Base-by-base conservation (phyloP, 2,329 filamentous ascomycete genomes). In the Penicillium sp. region DNA sequence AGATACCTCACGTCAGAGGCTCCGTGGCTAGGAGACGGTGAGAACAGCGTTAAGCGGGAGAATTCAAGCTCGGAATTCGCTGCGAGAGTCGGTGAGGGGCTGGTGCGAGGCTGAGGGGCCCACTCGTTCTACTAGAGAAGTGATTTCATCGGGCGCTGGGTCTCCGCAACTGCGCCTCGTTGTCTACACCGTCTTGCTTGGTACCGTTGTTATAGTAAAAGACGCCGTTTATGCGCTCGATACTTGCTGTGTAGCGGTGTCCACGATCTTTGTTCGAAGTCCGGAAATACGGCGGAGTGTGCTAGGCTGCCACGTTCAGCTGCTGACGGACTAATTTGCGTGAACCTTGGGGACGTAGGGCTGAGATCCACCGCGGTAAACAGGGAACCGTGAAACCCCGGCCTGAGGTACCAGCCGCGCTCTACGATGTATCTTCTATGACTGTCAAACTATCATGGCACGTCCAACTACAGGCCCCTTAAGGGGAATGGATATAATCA, bases 251-350 rank as follows among this genome's bases (percentile, higher is more conserved):
- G 20, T 39, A 42, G 46, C 42, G 48, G 42, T 50, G 42, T 50
- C 35, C 9, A 20, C 3, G 39, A 14, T 27, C 24, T 14, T 2
- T 41, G 11, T 27, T n/a, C 22, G n/a, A 6, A 6, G n/a, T 35
- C 13, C 8, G 35, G 35, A 20, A 3, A 8, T 10, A 20, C 8
- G 9, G 44, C 48, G 46, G 48, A 50, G 33, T 14, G 22, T 30
- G 36, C 50, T 56, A 60, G 58, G 60, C 58, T 55, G 47, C 60
- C 50, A 38, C 33, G 47, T 62, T 61, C 56, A 62, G 60, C 58
- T 59, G 56, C 49, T 61, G 60, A 61, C 56, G 58, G 47, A 54
- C 49, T 22, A 33, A n/a, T n/a, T 10, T 13, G 18, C 33, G 11
- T 39, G 36, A 39, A 39, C 13, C 30, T 35, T 35, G 18, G 18